Evolutionary conservation across 306 rosid species (phyloP), one percentile per base, ranked within the genome.

Genomic region (Vachellia pachyceras): DNA sequence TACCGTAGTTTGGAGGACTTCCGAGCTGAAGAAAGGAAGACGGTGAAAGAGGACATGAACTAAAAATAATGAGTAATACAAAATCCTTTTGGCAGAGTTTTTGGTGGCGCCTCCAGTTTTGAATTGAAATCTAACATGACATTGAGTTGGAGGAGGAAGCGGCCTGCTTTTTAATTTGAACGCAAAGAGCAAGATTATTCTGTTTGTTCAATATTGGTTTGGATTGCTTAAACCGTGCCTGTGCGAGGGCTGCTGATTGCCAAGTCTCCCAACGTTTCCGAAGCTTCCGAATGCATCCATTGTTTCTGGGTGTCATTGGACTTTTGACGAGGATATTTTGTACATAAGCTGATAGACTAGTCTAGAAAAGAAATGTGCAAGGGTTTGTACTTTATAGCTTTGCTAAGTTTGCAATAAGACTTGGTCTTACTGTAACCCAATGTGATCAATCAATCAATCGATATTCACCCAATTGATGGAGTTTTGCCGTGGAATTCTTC

Each of bases 1-100:
- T 95, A 89, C 82, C 86, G 89, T 7, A 87, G 93, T 79, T 80
- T 95, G 92, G 97, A 88, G 2, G 93, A 93, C 79, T 95, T 95
- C 52, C 98, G 92, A 11, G 91, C 96, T 4, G 90, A 87, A 84
- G 99, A 95, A 82, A 91, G 83, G 88, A 73, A 40, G 41, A 33
- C 75, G 1, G 73, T 55, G 70, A 90, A 87, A 82, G 93, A 86
- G 73, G 87, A 79, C 42, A 4, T 46, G 25, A 75, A 65, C 58
- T 86, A 85, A 83, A 85, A 83, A 44, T 64, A 77, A 74, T 17
- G 72, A 79, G 81, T 18, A 78, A 50, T 72, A 76, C 82, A 13
- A 46, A 55, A 78, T 85, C 77, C 83, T 71, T n/a, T 17, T 68
- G 84, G 72, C 58, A 37, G 67, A 60, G 45, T 35, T 82, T 79